Evolutionary conservation across 1,284 basidiomycete genomes (phyloP), one percentile per base, ranked within the genome.

Genomic region (Hemileia vastatrix): DNA sequence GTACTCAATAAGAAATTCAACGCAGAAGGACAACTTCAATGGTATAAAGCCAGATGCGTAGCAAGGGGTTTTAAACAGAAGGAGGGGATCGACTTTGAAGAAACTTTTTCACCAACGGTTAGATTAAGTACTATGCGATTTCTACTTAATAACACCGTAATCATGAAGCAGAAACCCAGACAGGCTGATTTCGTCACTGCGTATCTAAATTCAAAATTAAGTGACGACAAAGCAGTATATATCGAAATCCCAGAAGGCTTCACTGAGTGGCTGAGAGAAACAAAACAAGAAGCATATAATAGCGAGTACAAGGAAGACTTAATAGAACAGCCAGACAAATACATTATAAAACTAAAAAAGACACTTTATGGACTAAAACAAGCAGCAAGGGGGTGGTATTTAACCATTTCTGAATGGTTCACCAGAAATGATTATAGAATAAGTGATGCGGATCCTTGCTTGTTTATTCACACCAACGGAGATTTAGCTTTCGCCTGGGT

Each of bases 101-200:
- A 51, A 21, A 51, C 49, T 51, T 51, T 51, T 15, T 51, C 49
- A 51, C 49, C 49, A 3, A 51, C 49, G 15, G 49, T 19, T 13
- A 15, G 23, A 24, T 8, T 4, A 51, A 51, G 49, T 4, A 51
- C 5, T 23, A 8, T 51, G 18, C 49, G 23, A 51, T 51, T 3
- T 4, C 23, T 6, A 18, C 49, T 21, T 3, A 18, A 21, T 27
- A 8, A 51, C 4, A 15, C 18, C 4, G 15, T n/a, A n/a, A n/a
- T n/a, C n/a, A n/a, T n/a, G n/a, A n/a, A n/a, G n/a, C n/a, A n/a
- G n/a, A n/a, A n/a, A 19, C 23, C 49, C 23, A 21, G 8, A 18
- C 8, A 43, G n/a, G 8, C 40, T 43, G 40, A 43, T 43, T 43
- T 43, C n/a, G 40, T 43, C 8, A 43, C 40, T n/a, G 40, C 40